Evolutionary conservation across 2,329 filamentous ascomycete species (phyloP).

Genomic region (Trichoderma sp.): DNA sequence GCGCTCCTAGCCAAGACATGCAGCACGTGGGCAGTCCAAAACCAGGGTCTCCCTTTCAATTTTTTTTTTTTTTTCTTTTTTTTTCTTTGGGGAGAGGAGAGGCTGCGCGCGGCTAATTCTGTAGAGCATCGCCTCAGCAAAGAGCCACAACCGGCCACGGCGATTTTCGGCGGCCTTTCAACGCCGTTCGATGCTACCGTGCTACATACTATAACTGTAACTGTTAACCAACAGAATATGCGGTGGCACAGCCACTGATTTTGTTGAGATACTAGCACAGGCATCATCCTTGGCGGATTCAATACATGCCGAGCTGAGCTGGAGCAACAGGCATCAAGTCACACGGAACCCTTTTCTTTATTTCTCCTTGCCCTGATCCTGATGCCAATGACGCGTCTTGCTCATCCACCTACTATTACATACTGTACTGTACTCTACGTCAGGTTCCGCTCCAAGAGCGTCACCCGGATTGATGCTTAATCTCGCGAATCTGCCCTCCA

Average conservation of each 20-base stretch:
- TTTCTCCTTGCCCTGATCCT: not conserved
- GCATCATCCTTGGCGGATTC: not conserved
- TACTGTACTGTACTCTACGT: not conserved
- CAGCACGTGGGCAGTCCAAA: conserved; percentile 22
- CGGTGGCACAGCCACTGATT: too few species aligned
- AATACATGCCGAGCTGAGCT: not conserved
- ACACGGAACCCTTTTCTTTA: not conserved
- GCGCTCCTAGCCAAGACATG: conserved; percentile 23
- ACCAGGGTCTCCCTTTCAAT: not conserved
- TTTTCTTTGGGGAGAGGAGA: not conserved
- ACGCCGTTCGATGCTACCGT: too few species aligned
- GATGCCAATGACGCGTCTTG: not conserved
- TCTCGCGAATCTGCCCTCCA: conserved; percentile 3
- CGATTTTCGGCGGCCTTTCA: not conserved
- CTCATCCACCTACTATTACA: not conserved
- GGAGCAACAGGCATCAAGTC: not conserved
- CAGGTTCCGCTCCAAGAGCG: not conserved
- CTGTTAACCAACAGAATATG: too few species aligned
- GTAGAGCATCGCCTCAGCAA: not conserved
- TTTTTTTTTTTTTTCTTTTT: not conserved
- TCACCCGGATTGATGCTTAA: not conserved
- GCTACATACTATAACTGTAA: too few species aligned
- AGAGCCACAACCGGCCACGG: not conserved
- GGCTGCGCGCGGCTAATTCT: not conserved
- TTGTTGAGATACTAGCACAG: not conserved